Conservation (phyloP, 2,329 filamentous ascomycete species). For the Sporothrix phasma region DNA sequence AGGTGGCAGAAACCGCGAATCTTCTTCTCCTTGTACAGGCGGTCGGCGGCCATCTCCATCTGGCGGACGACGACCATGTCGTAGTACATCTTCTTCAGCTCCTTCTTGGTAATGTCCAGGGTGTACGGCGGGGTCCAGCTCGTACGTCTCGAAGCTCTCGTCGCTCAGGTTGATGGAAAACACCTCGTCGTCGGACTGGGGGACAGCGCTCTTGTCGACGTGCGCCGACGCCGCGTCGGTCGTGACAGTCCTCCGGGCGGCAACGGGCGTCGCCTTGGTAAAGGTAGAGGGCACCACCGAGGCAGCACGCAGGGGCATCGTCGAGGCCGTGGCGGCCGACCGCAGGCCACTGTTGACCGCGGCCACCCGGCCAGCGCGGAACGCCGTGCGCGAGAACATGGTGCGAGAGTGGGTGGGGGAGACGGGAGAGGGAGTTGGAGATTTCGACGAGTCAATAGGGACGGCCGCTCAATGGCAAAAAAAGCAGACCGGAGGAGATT, state of each 20-base stretch:
- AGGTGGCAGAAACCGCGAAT: slow-evolving; percentile 99
- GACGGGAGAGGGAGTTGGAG: neutral
- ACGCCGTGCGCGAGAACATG: slow-evolving; percentile 65
- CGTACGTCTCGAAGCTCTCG: slow-evolving; percentile 99
- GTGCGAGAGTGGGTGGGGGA: slow-evolving; percentile 18
- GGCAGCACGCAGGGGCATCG: slow-evolving; percentile 25
- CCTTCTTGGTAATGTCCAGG: slow-evolving; percentile 88
- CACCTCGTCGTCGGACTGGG: slow-evolving; percentile 82
- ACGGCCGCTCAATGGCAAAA: slow-evolving; percentile 1
- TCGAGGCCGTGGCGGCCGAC: neutral
- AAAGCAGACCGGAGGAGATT: neutral
- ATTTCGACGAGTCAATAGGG: neutral
- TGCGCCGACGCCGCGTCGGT: slow-evolving; percentile 91
- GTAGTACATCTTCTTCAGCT: slow-evolving; percentile 98
- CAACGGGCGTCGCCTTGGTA: slow-evolving; percentile 27
- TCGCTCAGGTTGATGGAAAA: slow-evolving; percentile 90
- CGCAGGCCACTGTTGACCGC: slow-evolving; percentile 11
- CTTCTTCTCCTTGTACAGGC: slow-evolving; percentile 99
- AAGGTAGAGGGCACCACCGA: slow-evolving; percentile 2
- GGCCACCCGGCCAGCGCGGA: slow-evolving; percentile 43
- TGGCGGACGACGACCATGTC: slow-evolving; percentile 94
- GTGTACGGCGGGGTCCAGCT: slow-evolving; percentile 95
- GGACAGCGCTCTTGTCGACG: slow-evolving; percentile 63
- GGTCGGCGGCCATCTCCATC: slow-evolving; percentile 99
- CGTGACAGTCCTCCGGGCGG: slow-evolving; percentile 65